Evolutionary conservation across 2,329 filamentous ascomycete species (phyloP).

Genomic region (Xylaria sp.): DNA sequence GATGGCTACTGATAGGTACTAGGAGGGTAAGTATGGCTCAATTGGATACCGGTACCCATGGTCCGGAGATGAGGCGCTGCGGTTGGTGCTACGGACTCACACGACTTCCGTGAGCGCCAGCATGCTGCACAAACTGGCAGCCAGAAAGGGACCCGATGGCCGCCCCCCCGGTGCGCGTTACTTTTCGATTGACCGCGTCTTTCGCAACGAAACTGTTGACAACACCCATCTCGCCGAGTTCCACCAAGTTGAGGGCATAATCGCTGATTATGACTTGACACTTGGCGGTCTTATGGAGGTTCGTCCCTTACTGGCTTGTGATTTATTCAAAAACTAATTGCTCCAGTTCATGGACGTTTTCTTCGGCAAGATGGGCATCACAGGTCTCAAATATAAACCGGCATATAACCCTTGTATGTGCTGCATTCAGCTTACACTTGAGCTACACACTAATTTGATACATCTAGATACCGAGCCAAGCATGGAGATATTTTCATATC

Average conservation of each 20-base stretch:
- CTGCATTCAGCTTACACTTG: too few species aligned
- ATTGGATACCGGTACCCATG: slow-evolving; percentile 89
- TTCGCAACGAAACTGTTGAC: slow-evolving; percentile 95
- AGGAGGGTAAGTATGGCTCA: slow-evolving; percentile 87
- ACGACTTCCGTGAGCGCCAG: slow-evolving; percentile 61
- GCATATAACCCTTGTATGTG: slow-evolving; percentile 76
- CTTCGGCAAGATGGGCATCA: slow-evolving; percentile 95
- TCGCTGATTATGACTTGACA: slow-evolving; percentile 94
- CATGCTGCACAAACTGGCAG: slow-evolving; percentile 67
- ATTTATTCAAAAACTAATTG: neutral
- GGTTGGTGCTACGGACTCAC: slow-evolving; percentile 61
- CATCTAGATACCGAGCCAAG: slow-evolving; percentile 80
- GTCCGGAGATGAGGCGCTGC: slow-evolving; percentile 77
- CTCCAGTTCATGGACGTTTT: slow-evolving; percentile 82
- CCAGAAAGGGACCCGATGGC: slow-evolving; percentile 74
- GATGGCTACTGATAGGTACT: slow-evolving; percentile 5
- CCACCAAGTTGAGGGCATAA: slow-evolving; percentile 98
- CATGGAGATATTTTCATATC: slow-evolving; percentile 98
- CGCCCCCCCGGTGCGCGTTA: slow-evolving; percentile 78
- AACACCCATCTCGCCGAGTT: slow-evolving; percentile 88
- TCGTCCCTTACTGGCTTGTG: slow-evolving; percentile 1
- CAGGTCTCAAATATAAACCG: slow-evolving; percentile 84
- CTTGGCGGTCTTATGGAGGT: slow-evolving; percentile 86
- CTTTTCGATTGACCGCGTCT: slow-evolving; percentile 98
- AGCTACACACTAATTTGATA: neutral